phyloP scores from a whole-genome alignment of 2,329 filamentous ascomycete species.

The Penicillium sumatraense region DNA sequence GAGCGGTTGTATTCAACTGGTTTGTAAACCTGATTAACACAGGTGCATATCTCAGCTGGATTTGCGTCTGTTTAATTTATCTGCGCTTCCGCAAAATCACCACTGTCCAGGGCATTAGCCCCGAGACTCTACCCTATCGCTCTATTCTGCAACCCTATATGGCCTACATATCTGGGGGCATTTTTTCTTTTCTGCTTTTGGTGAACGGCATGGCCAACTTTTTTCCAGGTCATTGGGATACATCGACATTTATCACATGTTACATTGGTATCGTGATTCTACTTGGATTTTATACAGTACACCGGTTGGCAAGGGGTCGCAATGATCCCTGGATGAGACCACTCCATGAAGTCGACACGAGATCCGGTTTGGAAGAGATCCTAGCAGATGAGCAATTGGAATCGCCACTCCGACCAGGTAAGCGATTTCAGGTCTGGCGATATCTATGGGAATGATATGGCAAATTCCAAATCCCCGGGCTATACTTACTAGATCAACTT shows the following conservation, averaged over 20 bases:
- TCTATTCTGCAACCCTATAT: not conserved
- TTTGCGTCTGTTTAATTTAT: not conserved
- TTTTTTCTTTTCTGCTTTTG: not conserved
- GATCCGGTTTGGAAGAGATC: not conserved
- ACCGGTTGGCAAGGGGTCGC: not conserved
- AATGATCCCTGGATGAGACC: not conserved
- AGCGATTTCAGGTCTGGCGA: not conserved
- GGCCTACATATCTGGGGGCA: not conserved
- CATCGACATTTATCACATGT: not conserved
- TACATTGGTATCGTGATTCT: not conserved
- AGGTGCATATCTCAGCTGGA: not conserved
- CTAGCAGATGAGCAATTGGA: not conserved
- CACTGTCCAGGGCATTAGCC: not conserved
- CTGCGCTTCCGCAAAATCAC: not conserved
- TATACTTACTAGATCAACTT: not conserved
- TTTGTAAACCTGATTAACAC: constrained; percentile 37
- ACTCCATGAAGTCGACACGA: not conserved
- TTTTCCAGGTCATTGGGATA: not conserved
- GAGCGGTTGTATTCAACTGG: constrained; percentile 64
- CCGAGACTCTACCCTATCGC: not conserved
- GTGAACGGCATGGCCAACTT: not conserved
- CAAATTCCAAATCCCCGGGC: not conserved
- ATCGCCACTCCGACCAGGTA: not conserved
- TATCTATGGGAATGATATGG: not conserved
- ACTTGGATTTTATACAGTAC: not conserved